Evolutionary conservation across 352 stramenopile species (phyloP).

Genomic region (Pythium aquatile): DNA sequence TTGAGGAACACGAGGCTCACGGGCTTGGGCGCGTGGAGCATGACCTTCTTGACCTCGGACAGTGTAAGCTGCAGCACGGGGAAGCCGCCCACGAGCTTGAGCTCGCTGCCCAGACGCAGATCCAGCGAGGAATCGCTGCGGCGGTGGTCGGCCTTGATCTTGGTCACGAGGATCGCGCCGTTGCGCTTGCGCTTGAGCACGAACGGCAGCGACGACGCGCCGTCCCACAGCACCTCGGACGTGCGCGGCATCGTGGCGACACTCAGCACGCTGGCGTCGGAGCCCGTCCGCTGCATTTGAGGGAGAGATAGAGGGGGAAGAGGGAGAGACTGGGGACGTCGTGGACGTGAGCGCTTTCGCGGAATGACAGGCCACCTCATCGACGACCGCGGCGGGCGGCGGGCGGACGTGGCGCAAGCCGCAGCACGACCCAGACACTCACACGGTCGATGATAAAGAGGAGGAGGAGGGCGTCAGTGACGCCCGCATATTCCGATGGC

Average conservation of each 20-base stretch:
- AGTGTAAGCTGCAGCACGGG: constrained; percentile 68
- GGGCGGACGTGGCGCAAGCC: no score
- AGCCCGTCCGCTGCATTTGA: neutral
- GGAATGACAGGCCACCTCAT: no score
- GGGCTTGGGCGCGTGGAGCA: constrained; percentile 67
- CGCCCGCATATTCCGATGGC: no score
- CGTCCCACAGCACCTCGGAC: constrained; percentile 72
- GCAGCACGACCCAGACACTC: no score
- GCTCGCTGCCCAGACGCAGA: constrained; percentile 61
- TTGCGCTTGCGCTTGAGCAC: constrained; percentile 76
- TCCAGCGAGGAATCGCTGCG: constrained; percentile 25
- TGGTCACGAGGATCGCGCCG: constrained; percentile 67
- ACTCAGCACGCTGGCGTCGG: constrained; percentile 42
- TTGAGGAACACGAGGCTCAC: constrained; percentile 83
- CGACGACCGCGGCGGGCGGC: no score
- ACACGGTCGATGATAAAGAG: no score
- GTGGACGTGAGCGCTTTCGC: no score
- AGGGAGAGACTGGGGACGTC: neutral
- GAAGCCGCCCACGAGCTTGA: constrained; percentile 76
- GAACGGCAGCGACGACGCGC: constrained; percentile 50
- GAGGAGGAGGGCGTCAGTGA: no score
- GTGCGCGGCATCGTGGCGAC: constrained; percentile 36
- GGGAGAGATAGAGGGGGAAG: no score
- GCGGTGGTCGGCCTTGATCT: constrained; percentile 32
- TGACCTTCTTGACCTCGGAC: constrained; percentile 75